These are phyloP conservation scores for Cadophora gregata DNA, from an alignment of 2,329 filamentous ascomycete species.

Conservation along the genomic window DNA sequence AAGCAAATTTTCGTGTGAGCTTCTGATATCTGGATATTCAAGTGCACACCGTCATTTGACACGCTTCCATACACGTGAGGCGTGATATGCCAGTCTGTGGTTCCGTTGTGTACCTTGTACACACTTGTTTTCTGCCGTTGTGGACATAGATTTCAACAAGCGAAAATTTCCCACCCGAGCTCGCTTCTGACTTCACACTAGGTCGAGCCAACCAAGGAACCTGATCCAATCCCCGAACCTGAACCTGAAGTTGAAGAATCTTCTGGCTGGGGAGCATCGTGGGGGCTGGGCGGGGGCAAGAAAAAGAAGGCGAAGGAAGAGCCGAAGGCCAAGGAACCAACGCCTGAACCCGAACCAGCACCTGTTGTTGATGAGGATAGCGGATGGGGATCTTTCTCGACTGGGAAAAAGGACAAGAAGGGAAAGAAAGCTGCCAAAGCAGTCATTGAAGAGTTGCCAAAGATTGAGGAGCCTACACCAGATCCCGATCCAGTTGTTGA, in stretches of 20 bases:
- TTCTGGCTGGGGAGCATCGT: conserved; percentile 42
- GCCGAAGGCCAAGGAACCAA: conserved; percentile 43
- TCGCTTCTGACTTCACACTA: conserved; percentile 1
- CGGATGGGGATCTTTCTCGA: conserved; percentile 50
- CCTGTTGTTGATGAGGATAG: conserved; percentile 36
- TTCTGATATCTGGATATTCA: not conserved
- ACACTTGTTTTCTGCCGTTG: not conserved
- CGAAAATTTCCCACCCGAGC: not conserved
- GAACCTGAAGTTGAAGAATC: conserved; percentile 43
- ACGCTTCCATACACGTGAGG: no score
- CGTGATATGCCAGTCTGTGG: not conserved
- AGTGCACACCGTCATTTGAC: no score
- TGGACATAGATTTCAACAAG: not conserved
- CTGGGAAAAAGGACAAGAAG: conserved; percentile 45
- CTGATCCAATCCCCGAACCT: conserved; percentile 44
- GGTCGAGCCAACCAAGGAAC: conserved; percentile 23
- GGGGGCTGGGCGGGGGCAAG: conserved; percentile 41
- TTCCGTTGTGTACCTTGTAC: no score
- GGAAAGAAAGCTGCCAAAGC: conserved; percentile 39
- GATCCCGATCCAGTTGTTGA: conserved; percentile 23
- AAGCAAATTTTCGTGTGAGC: not conserved
- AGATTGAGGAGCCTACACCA: conserved; percentile 16
- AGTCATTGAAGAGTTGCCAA: conserved; percentile 41
- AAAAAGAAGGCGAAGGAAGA: conserved; percentile 36
- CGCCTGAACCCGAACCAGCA: conserved; percentile 44